Evolutionary conservation across 257 asterid species (phyloP), one percentile per base, ranked within the genome.

Genomic region (Jasminum sambac): DNA sequence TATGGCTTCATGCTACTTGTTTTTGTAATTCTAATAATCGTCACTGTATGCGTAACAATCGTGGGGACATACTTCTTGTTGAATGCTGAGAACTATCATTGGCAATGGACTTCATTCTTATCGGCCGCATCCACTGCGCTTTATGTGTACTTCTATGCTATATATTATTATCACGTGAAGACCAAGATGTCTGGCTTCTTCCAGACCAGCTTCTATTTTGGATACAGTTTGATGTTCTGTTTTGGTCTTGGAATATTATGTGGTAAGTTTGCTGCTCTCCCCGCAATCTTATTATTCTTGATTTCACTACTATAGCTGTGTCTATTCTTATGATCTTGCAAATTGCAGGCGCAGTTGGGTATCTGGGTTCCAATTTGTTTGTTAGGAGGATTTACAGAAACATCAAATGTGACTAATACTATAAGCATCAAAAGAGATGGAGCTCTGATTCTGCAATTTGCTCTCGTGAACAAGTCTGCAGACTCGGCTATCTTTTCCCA

Each of bases 31-130:
- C 84, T 90, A 67, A 86, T 90, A 77, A 88, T 90, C 41, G 96
- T 90, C 72, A 86, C 96, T 14, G 78, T 90, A n/a, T 90, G 96
- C 40, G 96, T 90, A 69, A 90, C 95, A 21, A 90, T 90, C 38
- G 96, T 90, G 69, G 95, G 96, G 46, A 84, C 96, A n/a, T 90
- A 90, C 81, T 90, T 90, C 92, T 74, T 90, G 84, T 86, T 90
- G 81, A 90, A 88, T 76, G 95, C 95, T 4, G 96, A 90, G 85
- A 88, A 90, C 78, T 86, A 90, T 75, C 90, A 90, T 69, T 90
- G 96, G 96, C 95, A 86, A 23, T 90, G 96, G 95, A 90, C 96
- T 42, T 86, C 96, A 10, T 90, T 90, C 81, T 84, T 81, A 73
- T 86, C 96, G 21, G 96, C 96, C 70, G 92, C 95, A 21, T 90